Evolutionary conservation across 495 filamentous ascomycete genomes (phyloP), one percentile per base, ranked within the genome.

Genomic region (Tuber borchii): DNA sequence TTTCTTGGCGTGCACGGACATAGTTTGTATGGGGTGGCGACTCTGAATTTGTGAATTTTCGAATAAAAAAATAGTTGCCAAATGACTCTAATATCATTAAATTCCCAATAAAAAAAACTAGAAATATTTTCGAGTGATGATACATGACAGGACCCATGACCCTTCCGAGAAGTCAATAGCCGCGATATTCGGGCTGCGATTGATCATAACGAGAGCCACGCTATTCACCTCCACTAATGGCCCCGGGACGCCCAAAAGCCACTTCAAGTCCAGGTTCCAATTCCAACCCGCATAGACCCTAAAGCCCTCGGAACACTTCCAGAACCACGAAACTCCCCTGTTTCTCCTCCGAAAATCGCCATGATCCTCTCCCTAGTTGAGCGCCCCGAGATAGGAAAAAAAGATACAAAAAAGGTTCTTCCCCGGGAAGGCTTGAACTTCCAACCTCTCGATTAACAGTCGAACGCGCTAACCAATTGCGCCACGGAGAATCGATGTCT

Each of bases 401-500:
- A 17, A 16, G 31, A 5, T 17, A 65, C 3, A 2, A 69, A 69
- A 72, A 77, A 51, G 34, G 22, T 17, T 69, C 74, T 77, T 77
- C 76, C 76, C 68, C 85, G 84, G 85, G 83, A 84, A 83, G 85
- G 85, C 84, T 86, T 81, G 85, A 86, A 85, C 85, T 84, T 84
- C 85, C 85, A 86, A 86, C 84, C 85, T 86, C 85, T 82, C 81
- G 84, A 86, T 86, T 86, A 85, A 86, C 84, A 86, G 85, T 86
- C 84, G 81, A 81, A 86, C 84, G 85, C 85, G 85, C 84, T 86
- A 86, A 81, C 85, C 84, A 79, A 85, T 84, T 86, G 85, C 84
- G 85, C 85, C 84, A 85, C 85, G 84, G 78, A 76, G 78, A 77
- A 80, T 69, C 69, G 61, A 31, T 34, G 26, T 8, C 5, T 7